Evolutionary conservation across 2,329 filamentous ascomycete species (phyloP), one percentile per base, ranked within the genome.

Genomic region (Colletotrichum navitas): DNA sequence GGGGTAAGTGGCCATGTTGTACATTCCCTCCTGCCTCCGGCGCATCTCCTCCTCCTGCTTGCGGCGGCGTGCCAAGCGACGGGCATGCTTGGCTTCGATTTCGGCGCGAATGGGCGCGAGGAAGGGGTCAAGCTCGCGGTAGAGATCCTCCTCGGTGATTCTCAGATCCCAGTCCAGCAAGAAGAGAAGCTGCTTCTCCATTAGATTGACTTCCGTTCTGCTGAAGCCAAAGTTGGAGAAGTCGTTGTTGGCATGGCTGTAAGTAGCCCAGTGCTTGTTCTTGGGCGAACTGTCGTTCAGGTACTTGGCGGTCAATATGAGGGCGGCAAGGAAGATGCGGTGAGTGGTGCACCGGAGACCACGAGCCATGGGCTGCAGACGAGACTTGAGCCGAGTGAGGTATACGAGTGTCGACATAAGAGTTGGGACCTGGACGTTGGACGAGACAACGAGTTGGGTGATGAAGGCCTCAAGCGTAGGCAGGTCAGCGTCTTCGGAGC

Each of bases 261-360:
- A 99, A 78, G 91, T 92, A 75, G 96, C 95, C 96, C 96, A 99
- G 88, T 99, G 96, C 91, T 98, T 98, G 90, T 99, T 99, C 91
- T 98, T 98, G 74, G 96, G 96, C 16, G 94, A 98, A 73, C 94
- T 97, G 87, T 98, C 96, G 82, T 99, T 98, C 76, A 98, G 89
- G 82, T 98, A 98, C 91, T 99, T 99, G 77, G 96, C 95, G 1
- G 96, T 91, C 56, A 92, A 87, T 79, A 96, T 96, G 75, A 95
- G 90, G 21, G 93, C 87, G 52, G 94, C 95, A 60, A 99, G 89
- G 85, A 99, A 98, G 87, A 99, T 98, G 78, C 96, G 93, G 86
- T 99, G 96, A 58, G 95, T 94, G 32, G 96, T 98, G 87, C 96
- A 98, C 77, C 93, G 92, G 84, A 98, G 94, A 75, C 96, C 96